phyloP scores from a whole-genome alignment of 148 eudicot species.

The Nepenthes mirabilis region DNA sequence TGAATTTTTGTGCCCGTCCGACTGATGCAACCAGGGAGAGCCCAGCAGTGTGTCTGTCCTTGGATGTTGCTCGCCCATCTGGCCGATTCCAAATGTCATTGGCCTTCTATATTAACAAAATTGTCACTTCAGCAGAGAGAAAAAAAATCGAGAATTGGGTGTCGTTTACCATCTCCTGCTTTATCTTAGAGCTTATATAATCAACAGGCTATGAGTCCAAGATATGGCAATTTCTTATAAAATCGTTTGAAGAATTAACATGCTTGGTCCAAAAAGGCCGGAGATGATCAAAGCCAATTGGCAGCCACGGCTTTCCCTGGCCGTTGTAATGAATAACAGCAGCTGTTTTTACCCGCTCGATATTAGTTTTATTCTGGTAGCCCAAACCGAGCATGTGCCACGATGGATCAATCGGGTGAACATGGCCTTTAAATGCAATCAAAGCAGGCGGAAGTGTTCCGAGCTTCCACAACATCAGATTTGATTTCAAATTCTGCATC shows the following conservation, averaged over 20 bases:
- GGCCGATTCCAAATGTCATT: conserved; percentile 17
- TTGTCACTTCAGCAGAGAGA: no score
- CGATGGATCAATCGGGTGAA: conserved; percentile 77
- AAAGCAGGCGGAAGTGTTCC: conserved; percentile 97
- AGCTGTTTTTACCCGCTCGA: conserved; percentile 67
- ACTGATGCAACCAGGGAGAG: conserved; percentile 17
- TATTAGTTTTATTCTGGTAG: conserved; percentile 72
- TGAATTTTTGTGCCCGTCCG: conserved; percentile 32
- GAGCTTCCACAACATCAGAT: conserved; percentile 93
- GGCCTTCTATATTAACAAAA: conserved; percentile 15
- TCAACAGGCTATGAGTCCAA: conserved; percentile 46
- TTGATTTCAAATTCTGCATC: conserved; percentile 87
- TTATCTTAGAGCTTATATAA: conserved; percentile 13
- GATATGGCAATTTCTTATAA: conserved; percentile 84
- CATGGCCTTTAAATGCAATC: conserved; percentile 89
- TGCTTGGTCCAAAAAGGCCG: conserved; percentile 97
- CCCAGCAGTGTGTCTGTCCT: conserved; percentile 17
- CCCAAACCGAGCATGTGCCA: conserved; percentile 99
- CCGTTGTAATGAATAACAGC: conserved; percentile 99
- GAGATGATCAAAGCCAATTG: conserved; percentile 95
- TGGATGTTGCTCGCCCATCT: conserved; percentile 11
- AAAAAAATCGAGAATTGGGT: not conserved
- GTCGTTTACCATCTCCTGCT: conserved; percentile 15
- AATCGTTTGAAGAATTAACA: conserved; percentile 80
- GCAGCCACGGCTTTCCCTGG: conserved; percentile 94